Base-by-base conservation (phyloP, 1,284 basidiomycete genomes). In the Hymenochaete sp. region DNA sequence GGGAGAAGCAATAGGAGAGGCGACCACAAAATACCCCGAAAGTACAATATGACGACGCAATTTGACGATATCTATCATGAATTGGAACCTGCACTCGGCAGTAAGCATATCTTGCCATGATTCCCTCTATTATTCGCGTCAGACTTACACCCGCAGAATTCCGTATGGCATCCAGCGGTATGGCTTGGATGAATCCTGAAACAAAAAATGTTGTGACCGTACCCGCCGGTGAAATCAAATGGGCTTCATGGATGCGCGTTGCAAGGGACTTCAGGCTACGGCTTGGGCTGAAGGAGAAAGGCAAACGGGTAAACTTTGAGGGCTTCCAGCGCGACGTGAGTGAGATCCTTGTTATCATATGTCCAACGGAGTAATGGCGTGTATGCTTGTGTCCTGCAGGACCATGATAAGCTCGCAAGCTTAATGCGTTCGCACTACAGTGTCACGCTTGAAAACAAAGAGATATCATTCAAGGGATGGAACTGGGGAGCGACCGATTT, bases 401-500 rank as follows among this genome's bases (percentile, higher is more conserved):
- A 93, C 58, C 82, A 88, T 47, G 90, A 93, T 51, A 85, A 79
- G 55, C 58, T 92, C 5, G 70, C 81, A 7, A 66, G 72, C 37
- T 61, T 91, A n/a, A 64, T 93, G 48, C 91, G 90, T 62, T 83
- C 85, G 54, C 79, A 90, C 65, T 98, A 93, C 67, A 79, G 76
- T 48, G 70, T 93, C 52, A 77, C 83, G 5, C 71, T 98, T 22
- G 95, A 98, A 60, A 77, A 77, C 9, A 82, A 81, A 60, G 96
- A 99, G 57, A 72, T 83, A 14, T 85, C 88, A 6, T 78, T 93
- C 59, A 91, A 92, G 60, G 96, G 96, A 1, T 98, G 93, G 93
- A 98, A 99, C 62, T 99, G 96, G 96, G 96, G 96, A 13, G 77
- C 86, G 31, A 89, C 89, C 2, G 90, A 95, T 58, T 92, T 98